Conservation (phyloP, 2,329 filamentous ascomycete species). For the Alternaria panax region DNA sequence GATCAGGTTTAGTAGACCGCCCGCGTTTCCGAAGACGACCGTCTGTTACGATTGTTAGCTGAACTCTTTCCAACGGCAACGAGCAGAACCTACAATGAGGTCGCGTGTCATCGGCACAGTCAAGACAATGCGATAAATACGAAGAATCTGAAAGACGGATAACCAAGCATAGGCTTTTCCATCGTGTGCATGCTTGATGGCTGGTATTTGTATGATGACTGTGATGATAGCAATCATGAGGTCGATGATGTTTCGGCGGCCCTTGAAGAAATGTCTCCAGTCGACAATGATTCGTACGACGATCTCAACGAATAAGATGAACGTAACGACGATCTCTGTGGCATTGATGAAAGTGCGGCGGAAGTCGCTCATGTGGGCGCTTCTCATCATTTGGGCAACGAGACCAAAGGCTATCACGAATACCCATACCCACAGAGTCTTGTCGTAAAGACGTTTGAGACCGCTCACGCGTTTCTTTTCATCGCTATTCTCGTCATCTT, state of each 20-base stretch:
- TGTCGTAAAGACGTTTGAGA: constrained; percentile 77
- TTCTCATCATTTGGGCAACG: constrained; percentile 79
- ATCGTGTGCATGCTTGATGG: constrained; percentile 69
- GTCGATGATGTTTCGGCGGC: constrained; percentile 80
- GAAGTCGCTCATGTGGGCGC: constrained; percentile 72
- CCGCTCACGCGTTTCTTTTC: constrained; percentile 54
- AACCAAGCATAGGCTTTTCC: constrained; percentile 83
- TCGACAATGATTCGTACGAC: constrained; percentile 77
- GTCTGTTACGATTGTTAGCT: constrained; percentile 49
- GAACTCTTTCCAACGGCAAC: not conserved
- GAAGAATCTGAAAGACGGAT: constrained; percentile 89
- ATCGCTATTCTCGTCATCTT: constrained; percentile 39
- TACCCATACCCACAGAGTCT: constrained; percentile 80
- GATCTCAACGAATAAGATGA: constrained; percentile 83
- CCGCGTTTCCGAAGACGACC: constrained; percentile 87
- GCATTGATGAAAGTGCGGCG: constrained; percentile 71
- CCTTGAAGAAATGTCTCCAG: constrained; percentile 80
- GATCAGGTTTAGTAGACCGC: constrained; percentile 92
- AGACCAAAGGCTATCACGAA: constrained; percentile 79
- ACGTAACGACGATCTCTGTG: constrained; percentile 77
- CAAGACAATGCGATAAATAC: constrained; percentile 90
- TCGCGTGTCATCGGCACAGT: constrained; percentile 86
- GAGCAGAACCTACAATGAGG: constrained; percentile 67
- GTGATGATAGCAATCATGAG: constrained; percentile 81
- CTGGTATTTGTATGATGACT: constrained; percentile 82